phyloP scores from a whole-genome alignment of 805 yeast species.

The Yarrowia sp. region DNA sequence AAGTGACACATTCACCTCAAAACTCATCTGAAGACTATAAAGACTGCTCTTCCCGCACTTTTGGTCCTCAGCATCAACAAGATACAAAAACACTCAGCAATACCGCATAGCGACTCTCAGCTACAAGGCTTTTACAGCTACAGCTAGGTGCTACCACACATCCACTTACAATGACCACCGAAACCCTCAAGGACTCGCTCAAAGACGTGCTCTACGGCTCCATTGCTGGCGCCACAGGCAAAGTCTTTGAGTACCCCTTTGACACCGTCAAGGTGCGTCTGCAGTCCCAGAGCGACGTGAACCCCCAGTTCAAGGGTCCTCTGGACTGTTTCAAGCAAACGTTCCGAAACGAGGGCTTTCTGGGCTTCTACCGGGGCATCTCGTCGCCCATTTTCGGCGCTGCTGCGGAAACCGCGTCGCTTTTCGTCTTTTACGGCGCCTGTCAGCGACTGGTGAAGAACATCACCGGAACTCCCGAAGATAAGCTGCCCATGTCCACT shows the following conservation, averaged over 20 bases:
- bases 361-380: conserved; percentile 81
- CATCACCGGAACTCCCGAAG: conserved; percentile 37
- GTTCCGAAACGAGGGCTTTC: conserved; percentile 69
- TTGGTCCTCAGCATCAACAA: neutral
- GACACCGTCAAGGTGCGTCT: conserved; percentile 91
- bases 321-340: conserved; percentile 70
- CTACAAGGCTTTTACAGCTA: conserved; percentile 29
- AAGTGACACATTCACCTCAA: too few relatives aligned
- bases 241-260: conserved; percentile 86
- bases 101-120: neutral
- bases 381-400: conserved; percentile 88
- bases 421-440: conserved; percentile 59
- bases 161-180: neutral
- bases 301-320: conserved; percentile 63
- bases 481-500: conserved; percentile 52
- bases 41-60: neutral
- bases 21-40: neutral
- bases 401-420: conserved; percentile 82
- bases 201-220: conserved; percentile 50
- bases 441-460: conserved; percentile 39
- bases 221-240: conserved; percentile 81
- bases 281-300: conserved; percentile 71
- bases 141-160: neutral
- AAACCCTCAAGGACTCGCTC: conserved; percentile 33
- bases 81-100: neutral